Base-by-base conservation (phyloP, 1,284 basidiomycete species). In the Rhizoctonia solani region DNA sequence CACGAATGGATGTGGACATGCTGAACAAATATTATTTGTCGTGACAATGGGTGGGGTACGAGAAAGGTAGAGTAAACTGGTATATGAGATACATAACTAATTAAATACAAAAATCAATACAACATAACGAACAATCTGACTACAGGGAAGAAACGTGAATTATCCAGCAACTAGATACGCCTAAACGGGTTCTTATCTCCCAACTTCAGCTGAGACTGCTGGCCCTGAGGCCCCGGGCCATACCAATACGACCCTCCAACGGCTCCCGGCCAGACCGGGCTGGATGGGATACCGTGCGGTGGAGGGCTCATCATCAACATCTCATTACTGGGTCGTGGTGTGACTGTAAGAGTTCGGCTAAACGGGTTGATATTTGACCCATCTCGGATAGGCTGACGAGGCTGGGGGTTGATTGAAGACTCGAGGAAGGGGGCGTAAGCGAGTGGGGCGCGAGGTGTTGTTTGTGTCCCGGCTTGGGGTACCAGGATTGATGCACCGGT, bases 111-210 rank as follows among this genome's bases (percentile, higher is more conserved):
- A n/a, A n/a, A n/a, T n/a, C n/a, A n/a, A n/a, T n/a, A 44, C n/a
- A 5, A 56, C 42, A 3, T 29, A 44, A 21, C 19, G 32, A 23
- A 39, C 32, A 39, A 55, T 14, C n/a, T 30, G 39, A 32, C 5
- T 54, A 30, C 54, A 46, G 37, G 9, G 16, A 8, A 8, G 16
- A 8, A 39, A 39, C 37, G 46, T 16, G 14, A 56, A 56, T 42
- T 21, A 46, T 39, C 32, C 25, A 54, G 19, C 56, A 39, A 54
- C 30, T 29, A 65, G 23, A 65, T 47, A 34, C 46, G 34, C 32
- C 61, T 65, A 65, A 65, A 65, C 47, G 61, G 61, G 37, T 65
- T 65, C 61, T 54, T 65, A 32, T 65, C 61, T 14, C 61, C 61
- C 49, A 65, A n/a, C n/a, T 21, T 21, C 19, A 29, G 29, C 23